phyloP scores from a whole-genome alignment of 1,284 basidiomycete genomes.

The Ceratobasidium sp. region DNA sequence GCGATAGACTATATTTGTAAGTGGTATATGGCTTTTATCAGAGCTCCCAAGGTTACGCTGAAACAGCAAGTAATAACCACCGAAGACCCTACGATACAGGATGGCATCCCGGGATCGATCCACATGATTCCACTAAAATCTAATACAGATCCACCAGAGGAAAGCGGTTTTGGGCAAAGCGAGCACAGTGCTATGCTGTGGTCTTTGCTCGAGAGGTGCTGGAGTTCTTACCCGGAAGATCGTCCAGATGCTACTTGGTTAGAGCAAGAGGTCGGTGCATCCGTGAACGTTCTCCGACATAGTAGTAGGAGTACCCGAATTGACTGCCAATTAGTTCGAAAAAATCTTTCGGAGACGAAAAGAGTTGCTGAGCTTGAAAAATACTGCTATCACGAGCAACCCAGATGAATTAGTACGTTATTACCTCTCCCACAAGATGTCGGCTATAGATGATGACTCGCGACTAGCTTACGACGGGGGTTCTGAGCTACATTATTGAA shows the following conservation, averaged over 20 bases:
- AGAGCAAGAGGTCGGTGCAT: neutral
- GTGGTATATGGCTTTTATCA: neutral
- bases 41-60: too few relatives aligned
- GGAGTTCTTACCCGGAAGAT: neutral
- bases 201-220: slow-evolving; percentile 7
- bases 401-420: too few relatives aligned
- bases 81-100: too few relatives aligned
- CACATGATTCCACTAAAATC: neutral
- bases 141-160: neutral
- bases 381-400: too few relatives aligned
- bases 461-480: too few relatives aligned
- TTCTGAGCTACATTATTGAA: neutral
- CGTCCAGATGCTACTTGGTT: neutral
- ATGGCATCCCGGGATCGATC: neutral
- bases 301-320: too few relatives aligned
- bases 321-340: too few relatives aligned
- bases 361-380: too few relatives aligned
- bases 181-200: neutral
- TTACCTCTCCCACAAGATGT: too few relatives aligned
- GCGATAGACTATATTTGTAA: neutral
- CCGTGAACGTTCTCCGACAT: neutral
- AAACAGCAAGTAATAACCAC: too few relatives aligned
- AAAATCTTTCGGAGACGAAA: too few relatives aligned
- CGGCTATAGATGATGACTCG: too few relatives aligned
- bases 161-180: neutral